Percentiles rank a stretch among this genome's conserved stretches.
Conservation (phyloP, 805 yeast genomes). For the Saturnispora silvae region DNA sequence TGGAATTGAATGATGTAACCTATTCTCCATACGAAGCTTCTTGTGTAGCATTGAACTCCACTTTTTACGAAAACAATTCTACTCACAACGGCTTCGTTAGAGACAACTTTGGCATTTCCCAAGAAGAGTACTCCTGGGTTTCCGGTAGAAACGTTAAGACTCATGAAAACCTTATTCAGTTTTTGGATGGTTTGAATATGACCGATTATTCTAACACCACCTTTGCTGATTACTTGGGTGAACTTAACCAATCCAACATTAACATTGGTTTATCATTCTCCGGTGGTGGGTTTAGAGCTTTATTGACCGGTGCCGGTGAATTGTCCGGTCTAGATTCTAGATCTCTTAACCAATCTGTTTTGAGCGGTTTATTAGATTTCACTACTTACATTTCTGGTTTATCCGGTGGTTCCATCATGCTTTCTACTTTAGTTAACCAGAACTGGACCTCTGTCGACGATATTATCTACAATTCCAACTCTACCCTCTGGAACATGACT, state of each 20-base stretch:
- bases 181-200: slow-evolving; percentile 34
- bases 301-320: slow-evolving; percentile 75
- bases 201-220: slow-evolving; percentile 36
- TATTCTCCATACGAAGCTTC: slow-evolving; percentile 44
- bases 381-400: slow-evolving; percentile 64
- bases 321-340: slow-evolving; percentile 69
- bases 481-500: slow-evolving; percentile 54
- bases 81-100: slow-evolving; percentile 24
- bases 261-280: slow-evolving; percentile 52
- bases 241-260: slow-evolving; percentile 26
- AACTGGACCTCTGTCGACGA: slow-evolving; percentile 59
- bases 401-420: slow-evolving; percentile 72
- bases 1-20: slow-evolving; percentile 16
- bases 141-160: slow-evolving; percentile 34
- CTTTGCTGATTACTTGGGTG: slow-evolving; percentile 25
- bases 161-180: slow-evolving; percentile 31
- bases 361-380: slow-evolving; percentile 56
- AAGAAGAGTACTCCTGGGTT: slow-evolving; percentile 44
- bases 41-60: slow-evolving; percentile 31
- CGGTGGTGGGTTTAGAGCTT: slow-evolving; percentile 85
- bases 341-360: slow-evolving; percentile 31
- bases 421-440: slow-evolving; percentile 56
- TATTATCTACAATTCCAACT: slow-evolving; percentile 30
- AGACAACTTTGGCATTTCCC: slow-evolving; percentile 35
- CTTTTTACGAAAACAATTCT: not conserved